Evolutionary conservation across 148 eudicot species (phyloP).

Genomic region (Diospyros lotus): DNA sequence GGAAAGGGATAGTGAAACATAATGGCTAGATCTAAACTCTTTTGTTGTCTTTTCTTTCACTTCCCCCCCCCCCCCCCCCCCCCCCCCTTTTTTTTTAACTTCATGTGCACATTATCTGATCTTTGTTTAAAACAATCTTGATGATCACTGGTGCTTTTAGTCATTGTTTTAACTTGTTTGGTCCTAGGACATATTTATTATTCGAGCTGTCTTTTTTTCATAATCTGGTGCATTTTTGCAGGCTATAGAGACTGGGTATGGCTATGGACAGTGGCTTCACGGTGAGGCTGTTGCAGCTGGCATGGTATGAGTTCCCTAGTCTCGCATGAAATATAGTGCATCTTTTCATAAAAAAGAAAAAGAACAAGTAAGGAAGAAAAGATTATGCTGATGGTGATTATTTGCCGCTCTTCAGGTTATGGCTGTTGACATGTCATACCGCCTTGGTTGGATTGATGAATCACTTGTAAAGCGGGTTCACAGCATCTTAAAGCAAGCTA

Average conservation of each 20-base stretch:
- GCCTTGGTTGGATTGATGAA: slow-evolving; percentile 97
- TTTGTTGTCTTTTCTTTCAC: neutral
- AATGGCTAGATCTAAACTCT: neutral
- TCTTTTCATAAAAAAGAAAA: neutral
- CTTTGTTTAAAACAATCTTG: neutral
- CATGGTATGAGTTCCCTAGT: slow-evolving; percentile 44
- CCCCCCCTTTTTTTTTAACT: neutral
- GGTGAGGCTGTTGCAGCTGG: slow-evolving; percentile 99
- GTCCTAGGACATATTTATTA: neutral
- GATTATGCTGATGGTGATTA: slow-evolving; percentile 1
- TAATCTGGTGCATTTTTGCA: slow-evolving; percentile 23
- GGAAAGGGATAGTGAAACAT: neutral
- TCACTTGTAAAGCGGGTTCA: slow-evolving; percentile 63
- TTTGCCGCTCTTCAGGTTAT: slow-evolving; percentile 53
- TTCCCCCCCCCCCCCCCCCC: too few species aligned
- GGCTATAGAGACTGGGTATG: slow-evolving; percentile 91
- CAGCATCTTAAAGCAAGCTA: slow-evolving; percentile 61
- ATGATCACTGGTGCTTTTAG: neutral
- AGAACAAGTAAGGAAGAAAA: neutral
- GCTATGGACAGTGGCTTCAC: slow-evolving; percentile 96
- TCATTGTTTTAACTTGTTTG: neutral
- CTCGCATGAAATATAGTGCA: neutral
- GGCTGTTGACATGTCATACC: slow-evolving; percentile 96
- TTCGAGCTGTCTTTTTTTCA: neutral
- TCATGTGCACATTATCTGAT: neutral